phyloP scores from a whole-genome alignment of 2,329 filamentous ascomycete genomes.

The Dichotomopilus funicola region DNA sequence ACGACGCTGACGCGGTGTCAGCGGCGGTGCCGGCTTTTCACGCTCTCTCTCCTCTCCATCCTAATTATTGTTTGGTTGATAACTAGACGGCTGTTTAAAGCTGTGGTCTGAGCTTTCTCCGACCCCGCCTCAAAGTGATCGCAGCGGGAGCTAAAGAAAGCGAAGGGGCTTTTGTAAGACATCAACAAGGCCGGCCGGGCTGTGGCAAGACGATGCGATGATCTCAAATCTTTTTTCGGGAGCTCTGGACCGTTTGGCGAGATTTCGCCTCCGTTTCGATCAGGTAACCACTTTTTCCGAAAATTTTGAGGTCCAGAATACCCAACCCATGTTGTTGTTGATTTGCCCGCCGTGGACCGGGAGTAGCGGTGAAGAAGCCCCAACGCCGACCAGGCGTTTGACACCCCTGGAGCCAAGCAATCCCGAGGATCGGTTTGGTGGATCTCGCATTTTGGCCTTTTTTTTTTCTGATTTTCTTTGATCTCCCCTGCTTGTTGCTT shows the following conservation, averaged over 20 bases:
- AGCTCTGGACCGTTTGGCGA: not conserved
- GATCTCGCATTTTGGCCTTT: conserved; percentile 7
- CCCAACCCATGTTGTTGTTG: not conserved
- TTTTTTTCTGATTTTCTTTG: not conserved
- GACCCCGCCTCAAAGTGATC: too few relatives aligned
- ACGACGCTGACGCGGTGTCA: conserved; percentile 5
- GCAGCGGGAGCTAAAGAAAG: not conserved
- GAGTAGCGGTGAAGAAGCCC: conserved; percentile 17
- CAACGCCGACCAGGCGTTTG: conserved; percentile 7
- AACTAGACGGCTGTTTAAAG: too few relatives aligned
- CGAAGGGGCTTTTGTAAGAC: not conserved
- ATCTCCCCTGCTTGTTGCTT: not conserved
- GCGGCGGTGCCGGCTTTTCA: conserved; percentile 2
- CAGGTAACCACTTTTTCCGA: not conserved
- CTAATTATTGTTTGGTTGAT: too few relatives aligned
- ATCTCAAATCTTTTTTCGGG: not conserved
- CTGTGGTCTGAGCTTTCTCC: too few relatives aligned
- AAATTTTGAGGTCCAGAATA: not conserved
- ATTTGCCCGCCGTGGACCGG: not conserved
- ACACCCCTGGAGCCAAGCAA: conserved; percentile 17
- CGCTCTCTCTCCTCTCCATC: too few relatives aligned
- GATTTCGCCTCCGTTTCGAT: not conserved
- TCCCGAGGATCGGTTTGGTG: conserved; percentile 14
- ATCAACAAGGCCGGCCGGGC: not conserved
- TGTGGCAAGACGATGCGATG: not conserved